Base-by-base conservation (phyloP, 176 grass and related monocot species). In the Rhynchospora breviuscula region DNA sequence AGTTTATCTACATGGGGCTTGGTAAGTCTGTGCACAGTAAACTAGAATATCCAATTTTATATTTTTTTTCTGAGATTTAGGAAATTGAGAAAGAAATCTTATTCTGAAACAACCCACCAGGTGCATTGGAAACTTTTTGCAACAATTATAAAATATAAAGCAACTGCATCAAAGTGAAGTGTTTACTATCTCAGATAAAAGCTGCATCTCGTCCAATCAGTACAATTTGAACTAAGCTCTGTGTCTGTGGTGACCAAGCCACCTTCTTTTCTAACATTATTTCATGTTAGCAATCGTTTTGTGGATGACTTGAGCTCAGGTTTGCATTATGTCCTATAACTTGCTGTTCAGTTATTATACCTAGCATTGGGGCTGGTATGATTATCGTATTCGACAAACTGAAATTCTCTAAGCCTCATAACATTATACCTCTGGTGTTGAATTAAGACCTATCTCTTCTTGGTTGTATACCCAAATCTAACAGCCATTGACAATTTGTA, bases 1-100 rank as follows among this genome's bases (percentile, higher is more conserved):
- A 44, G 82, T 76, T 11, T 98, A 98, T 84, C 89, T 95, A 68
- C 96, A 98, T 48, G 96, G 90, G 81, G 96, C 93, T 88, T 98
- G 96, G 96, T 98, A 91, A 56, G 51, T 78, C 14, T 74, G 84
- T 14, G 56, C 45, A 68, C 43, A 8, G 56, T 71, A 43, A 69
- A 70, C 43, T 2, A 14, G 10, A 10, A 61, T 80, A 79, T 80
- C n/a, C 51, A 19, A 6, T n/a, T 58, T 56, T 29, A 29, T 11
- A 56, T 64, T 26, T 22, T n/a, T 43, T 19, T 57, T 78, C 25
- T 7, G 35, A 33, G 48, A 57, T 56, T 29, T 76, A 54, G 48
- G 13, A 57, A 57, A 33, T 57, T 26, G 33, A 23, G 49, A 78
- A 18, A 33, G 51, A 40, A 78, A 35, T 25, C 23, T 5, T 78